Percentiles rank a stretch among this genome's conserved stretches.
Evolutionary conservation across 495 filamentous ascomycete species (phyloP).

Genomic region (Elasticomyces elasticus): DNA sequence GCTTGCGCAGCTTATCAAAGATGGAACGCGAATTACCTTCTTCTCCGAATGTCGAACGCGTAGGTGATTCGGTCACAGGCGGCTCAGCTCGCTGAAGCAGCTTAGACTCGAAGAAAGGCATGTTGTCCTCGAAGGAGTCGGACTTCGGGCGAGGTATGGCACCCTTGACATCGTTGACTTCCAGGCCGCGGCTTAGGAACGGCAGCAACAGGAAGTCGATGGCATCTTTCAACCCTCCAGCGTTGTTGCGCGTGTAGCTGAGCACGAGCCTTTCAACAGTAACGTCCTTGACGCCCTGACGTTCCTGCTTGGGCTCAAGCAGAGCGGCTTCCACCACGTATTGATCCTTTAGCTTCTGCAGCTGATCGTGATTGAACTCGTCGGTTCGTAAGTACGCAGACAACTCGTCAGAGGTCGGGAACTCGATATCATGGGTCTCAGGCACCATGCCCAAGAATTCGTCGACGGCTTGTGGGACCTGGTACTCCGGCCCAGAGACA

Average conservation of each 20-base stretch:
- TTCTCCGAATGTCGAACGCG: conserved; percentile 65
- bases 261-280: conserved; percentile 46
- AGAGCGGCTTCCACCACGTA: conserved; percentile 81
- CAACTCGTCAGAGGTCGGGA: conserved; percentile 63
- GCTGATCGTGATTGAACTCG: conserved; percentile 66
- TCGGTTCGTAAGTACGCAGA: conserved; percentile 67
- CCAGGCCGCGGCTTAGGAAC: conserved; percentile 72
- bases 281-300: conserved; percentile 25
- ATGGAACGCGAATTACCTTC: conserved; percentile 66
- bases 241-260: conserved; percentile 91
- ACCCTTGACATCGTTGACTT: conserved; percentile 78
- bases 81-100: conserved; percentile 81
- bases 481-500: conserved; percentile 91
- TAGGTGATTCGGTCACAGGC: conserved; percentile 72
- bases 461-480: conserved; percentile 91
- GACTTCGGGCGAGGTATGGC: conserved; percentile 93
- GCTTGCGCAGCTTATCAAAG: conserved; percentile 82
- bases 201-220: conserved; percentile 85
- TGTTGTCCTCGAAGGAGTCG: conserved; percentile 93
- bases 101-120: conserved; percentile 94
- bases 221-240: conserved; percentile 87
- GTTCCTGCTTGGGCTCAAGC: conserved; percentile 31
- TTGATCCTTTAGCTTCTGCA: conserved; percentile 74
- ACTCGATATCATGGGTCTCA: conserved; percentile 80
- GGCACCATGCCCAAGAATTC: conserved; percentile 96